Percentiles rank a stretch among this genome's conserved stretches.
Evolutionary conservation across 345 rosid species (phyloP).

Genomic region (Populus euphratica): DNA sequence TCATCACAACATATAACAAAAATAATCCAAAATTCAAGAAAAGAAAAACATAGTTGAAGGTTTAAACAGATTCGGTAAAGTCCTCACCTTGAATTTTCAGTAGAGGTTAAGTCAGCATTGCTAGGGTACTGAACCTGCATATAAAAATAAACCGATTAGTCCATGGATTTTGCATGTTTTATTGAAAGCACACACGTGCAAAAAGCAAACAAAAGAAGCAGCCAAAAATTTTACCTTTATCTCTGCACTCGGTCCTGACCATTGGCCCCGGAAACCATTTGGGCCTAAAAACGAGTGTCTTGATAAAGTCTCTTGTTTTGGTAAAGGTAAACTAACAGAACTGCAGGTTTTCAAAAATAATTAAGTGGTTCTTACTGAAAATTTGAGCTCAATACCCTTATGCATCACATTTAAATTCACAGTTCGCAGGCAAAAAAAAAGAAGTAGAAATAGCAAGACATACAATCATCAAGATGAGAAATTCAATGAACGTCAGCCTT

Average conservation of each 20-base stretch:
- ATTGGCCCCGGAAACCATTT: conserved; percentile 78
- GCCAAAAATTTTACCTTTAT: conserved; percentile 54
- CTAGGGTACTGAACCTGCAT: conserved; percentile 80
- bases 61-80: background rate
- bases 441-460: no score
- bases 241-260: conserved; percentile 73
- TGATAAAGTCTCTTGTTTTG: conserved; percentile 80
- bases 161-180: background rate
- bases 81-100: conserved; percentile 49
- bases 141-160: conserved; percentile 25
- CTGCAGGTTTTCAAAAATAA: conserved; percentile 40
- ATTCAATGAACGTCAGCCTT: no score
- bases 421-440: no score
- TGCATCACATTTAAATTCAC: no score
- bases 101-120: conserved; percentile 45
- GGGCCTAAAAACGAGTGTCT: conserved; percentile 93
- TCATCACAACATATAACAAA: background rate
- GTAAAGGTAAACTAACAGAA: conserved; percentile 51
- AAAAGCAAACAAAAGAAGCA: background rate
- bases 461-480: no score
- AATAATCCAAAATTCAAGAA: background rate
- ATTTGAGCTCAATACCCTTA: no score
- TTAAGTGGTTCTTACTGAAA: background rate
- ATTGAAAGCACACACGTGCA: background rate
- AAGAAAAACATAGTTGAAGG: background rate